Percentiles rank a stretch among this genome's conserved stretches.
Evolutionary conservation across 1,139 yeast species (phyloP).

Genomic region (Scheffersomyces segobiensis): DNA sequence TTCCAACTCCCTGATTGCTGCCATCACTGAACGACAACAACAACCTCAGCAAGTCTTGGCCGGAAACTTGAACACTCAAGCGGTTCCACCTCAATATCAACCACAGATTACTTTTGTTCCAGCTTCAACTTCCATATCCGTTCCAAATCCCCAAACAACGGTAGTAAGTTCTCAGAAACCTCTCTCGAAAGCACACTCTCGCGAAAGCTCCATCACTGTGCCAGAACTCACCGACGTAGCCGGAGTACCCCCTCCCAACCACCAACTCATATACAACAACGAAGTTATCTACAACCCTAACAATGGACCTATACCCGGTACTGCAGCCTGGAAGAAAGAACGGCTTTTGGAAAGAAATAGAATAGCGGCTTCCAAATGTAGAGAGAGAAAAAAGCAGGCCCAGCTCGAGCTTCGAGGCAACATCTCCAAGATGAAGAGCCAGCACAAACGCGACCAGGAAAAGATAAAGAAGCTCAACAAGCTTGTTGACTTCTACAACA

Average conservation of each 20-base stretch:
- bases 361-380: conserved; percentile 74
- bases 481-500: background rate
- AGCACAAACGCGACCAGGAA: background rate
- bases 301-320: conserved; percentile 72
- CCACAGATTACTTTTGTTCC: conserved; percentile 2
- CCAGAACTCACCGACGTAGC: conserved; percentile 21
- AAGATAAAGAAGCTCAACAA: background rate
- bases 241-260: conserved; percentile 56
- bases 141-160: background rate
- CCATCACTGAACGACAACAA: conserved; percentile 1
- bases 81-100: conserved; percentile 2
- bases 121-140: background rate
- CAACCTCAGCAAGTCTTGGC: conserved; percentile 1
- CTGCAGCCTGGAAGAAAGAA: conserved; percentile 78
- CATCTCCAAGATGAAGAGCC: conserved; percentile 31
- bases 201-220: background rate
- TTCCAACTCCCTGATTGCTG: background rate
- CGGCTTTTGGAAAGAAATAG: conserved; percentile 67
- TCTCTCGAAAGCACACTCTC: background rate
- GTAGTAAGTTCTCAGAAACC: conserved; percentile 9
- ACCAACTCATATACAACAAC: conserved; percentile 56
- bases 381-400: conserved; percentile 73
- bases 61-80: background rate
- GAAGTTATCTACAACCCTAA: conserved; percentile 65
- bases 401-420: conserved; percentile 65